These are phyloP conservation scores for Yamadazyma akitaensis DNA, from an alignment of 805 yeast genomes.

Conservation along the genomic window DNA sequence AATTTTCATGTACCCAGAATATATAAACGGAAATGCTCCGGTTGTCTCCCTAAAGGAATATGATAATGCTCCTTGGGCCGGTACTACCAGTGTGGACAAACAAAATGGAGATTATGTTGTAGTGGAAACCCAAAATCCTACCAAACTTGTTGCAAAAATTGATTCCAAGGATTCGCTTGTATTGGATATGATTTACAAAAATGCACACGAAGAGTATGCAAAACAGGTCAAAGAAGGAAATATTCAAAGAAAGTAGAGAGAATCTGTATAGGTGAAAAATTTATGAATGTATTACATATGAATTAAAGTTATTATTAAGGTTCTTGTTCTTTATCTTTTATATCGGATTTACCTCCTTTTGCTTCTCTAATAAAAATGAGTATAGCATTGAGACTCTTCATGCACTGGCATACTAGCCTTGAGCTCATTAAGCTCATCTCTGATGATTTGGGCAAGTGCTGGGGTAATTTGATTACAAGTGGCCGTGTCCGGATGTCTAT, in stretches of 20 bases:
- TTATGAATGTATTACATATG: conserved; percentile 6
- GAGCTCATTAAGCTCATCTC: conserved; percentile 76
- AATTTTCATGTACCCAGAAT: conserved; percentile 33
- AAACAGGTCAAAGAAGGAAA: conserved; percentile 12
- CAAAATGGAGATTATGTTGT: conserved; percentile 35
- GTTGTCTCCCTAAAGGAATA: conserved; percentile 43
- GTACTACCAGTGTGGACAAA: conserved; percentile 46
- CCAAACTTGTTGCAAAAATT: conserved; percentile 42
- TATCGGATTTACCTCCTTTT: too few species aligned
- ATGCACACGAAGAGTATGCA: conserved; percentile 38
- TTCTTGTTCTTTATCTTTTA: too few species aligned
- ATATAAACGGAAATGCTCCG: conserved; percentile 46
- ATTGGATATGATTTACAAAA: conserved; percentile 42
- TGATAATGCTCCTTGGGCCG: conserved; percentile 53
- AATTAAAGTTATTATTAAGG: conserved; percentile 1
- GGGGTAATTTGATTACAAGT: conserved; percentile 93
- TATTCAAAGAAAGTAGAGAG: conserved; percentile 8
- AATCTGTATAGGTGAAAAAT: not conserved
- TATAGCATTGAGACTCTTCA: conserved; percentile 70
- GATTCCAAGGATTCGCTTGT: conserved; percentile 34
- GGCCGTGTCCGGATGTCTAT: conserved; percentile 87
- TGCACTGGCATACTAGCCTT: conserved; percentile 84
- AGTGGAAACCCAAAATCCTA: conserved; percentile 45
- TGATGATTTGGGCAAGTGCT: conserved; percentile 76
- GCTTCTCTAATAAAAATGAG: conserved; percentile 53